Percentiles rank a stretch among this genome's conserved stretches.
Evolutionary conservation across 2,329 filamentous ascomycete genomes (phyloP).

Genomic region (Apiospora arundinis): DNA sequence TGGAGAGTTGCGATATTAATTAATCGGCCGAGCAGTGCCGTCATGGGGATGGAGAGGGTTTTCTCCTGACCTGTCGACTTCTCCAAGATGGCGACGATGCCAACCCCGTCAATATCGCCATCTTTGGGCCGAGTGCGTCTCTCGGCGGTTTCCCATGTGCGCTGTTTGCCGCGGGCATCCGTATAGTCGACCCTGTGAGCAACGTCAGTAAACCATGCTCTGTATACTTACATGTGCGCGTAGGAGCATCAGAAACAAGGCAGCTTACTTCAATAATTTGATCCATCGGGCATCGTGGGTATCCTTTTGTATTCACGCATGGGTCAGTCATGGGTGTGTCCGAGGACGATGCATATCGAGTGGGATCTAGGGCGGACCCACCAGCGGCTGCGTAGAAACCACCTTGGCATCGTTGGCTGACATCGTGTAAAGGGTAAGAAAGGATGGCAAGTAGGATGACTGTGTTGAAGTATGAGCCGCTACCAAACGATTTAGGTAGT

Average conservation of each 20-base stretch:
- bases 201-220: neutral
- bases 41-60: neutral
- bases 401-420: slow-evolving; percentile 22
- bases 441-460: neutral
- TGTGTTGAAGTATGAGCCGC: neutral
- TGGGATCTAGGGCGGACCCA: slow-evolving; percentile 3
- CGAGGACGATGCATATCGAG: neutral
- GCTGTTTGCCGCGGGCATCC: slow-evolving; percentile 63
- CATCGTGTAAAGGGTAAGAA: slow-evolving; percentile 1
- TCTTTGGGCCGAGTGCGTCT: slow-evolving; percentile 69
- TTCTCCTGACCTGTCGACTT: slow-evolving; percentile 50
- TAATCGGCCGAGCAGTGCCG: neutral
- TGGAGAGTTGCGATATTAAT: slow-evolving; percentile 28
- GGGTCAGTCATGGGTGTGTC: neutral
- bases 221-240: too few relatives aligned
- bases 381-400: slow-evolving; percentile 22
- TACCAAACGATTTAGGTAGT: neutral
- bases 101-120: slow-evolving; percentile 73
- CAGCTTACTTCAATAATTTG: slow-evolving; percentile 20
- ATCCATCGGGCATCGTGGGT: slow-evolving; percentile 25
- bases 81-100: slow-evolving; percentile 73
- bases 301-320: neutral
- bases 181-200: slow-evolving; percentile 63
- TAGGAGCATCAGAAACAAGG: accelerated
- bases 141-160: slow-evolving; percentile 76